A percentile compares a stretch with the other conserved stretches of the same genome.
Conservation (phyloP, 2,329 filamentous ascomycete species). For the Periconia sp. region DNA sequence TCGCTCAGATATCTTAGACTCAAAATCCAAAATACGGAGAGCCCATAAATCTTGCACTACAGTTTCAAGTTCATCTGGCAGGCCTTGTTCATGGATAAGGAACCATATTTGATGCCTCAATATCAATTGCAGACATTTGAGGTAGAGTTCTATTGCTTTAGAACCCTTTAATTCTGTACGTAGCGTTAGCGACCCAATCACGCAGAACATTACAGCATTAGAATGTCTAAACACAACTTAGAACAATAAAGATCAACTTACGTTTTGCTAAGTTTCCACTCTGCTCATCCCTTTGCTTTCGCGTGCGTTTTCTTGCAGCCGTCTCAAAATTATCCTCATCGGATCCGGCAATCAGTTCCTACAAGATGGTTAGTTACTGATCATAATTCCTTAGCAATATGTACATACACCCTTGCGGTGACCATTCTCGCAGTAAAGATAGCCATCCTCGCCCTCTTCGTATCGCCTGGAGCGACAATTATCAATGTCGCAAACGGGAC, state of each 20-base stretch:
- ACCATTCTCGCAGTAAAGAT: slow-evolving; percentile 77
- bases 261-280: slow-evolving; percentile 55
- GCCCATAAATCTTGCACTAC: slow-evolving; percentile 85
- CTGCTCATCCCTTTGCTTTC: slow-evolving; percentile 55
- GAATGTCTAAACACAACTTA: neutral
- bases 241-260: slow-evolving; percentile 24
- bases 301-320: slow-evolving; percentile 59
- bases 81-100: slow-evolving; percentile 66
- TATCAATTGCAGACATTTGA: slow-evolving; percentile 82
- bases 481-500: slow-evolving; percentile 54
- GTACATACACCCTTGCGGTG: slow-evolving; percentile 72
- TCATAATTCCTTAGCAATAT: neutral
- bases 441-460: slow-evolving; percentile 72
- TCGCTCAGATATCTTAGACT: slow-evolving; percentile 43
- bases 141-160: slow-evolving; percentile 73
- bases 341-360: slow-evolving; percentile 38
- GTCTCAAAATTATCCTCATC: slow-evolving; percentile 70
- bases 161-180: slow-evolving; percentile 63
- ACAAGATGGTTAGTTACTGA: slow-evolving; percentile 7
- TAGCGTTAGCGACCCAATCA: slow-evolving; percentile 19
- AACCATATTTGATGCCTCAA: slow-evolving; percentile 79
- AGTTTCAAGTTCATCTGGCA: slow-evolving; percentile 74
- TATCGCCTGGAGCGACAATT: slow-evolving; percentile 69
- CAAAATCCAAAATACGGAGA: slow-evolving; percentile 65
- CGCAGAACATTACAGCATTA: neutral